Evolutionary conservation across 2,329 filamentous ascomycete genomes (phyloP).

Genomic region (Pseudocercospora fuligena): DNA sequence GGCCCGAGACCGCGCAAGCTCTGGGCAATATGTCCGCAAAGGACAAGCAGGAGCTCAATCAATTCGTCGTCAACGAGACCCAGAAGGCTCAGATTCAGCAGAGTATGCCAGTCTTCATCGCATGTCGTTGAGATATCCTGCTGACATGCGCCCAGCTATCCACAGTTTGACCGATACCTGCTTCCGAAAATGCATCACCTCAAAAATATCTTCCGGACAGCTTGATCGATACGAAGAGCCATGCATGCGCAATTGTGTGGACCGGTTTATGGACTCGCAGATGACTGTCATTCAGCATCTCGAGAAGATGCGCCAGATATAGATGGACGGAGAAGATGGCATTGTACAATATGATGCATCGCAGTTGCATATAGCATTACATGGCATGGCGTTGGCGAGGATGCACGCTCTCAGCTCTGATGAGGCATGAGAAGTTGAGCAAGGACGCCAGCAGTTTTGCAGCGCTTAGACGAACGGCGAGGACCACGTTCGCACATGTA

Average conservation of each 20-base stretch:
- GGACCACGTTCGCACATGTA: not conserved
- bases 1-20: constrained; percentile 32
- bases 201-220: constrained; percentile 70
- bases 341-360: not conserved
- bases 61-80: constrained; percentile 81
- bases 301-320: constrained; percentile 59
- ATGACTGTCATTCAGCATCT: constrained; percentile 83
- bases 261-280: constrained; percentile 90
- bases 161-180: constrained; percentile 54
- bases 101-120: constrained; percentile 31
- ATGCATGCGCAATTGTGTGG: constrained; percentile 91
- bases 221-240: constrained; percentile 79
- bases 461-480: not conserved
- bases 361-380: not conserved
- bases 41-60: constrained; percentile 78
- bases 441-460: not conserved
- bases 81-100: constrained; percentile 77
- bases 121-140: not conserved
- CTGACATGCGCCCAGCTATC: constrained; percentile 18
- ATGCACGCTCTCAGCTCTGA: not conserved
- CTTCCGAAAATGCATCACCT: constrained; percentile 91
- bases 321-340: constrained; percentile 9
- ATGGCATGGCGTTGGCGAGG: not conserved
- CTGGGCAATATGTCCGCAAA: constrained; percentile 37
- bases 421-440: not conserved